Conservation (phyloP, 768 basidiomycete species). For the Austroboletus eburneus region DNA sequence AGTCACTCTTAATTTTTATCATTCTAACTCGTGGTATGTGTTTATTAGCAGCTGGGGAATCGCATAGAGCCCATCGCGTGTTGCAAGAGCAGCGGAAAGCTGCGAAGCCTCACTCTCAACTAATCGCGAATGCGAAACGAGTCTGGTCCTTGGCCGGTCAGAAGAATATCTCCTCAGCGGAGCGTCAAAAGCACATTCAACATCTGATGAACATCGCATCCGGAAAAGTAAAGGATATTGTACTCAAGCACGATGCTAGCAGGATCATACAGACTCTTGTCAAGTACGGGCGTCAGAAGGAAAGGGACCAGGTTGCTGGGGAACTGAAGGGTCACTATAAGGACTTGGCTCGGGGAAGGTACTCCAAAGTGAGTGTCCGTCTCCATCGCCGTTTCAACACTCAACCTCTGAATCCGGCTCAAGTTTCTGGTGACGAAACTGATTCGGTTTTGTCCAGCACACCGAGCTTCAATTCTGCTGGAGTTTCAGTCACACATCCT, state of each 20-base stretch:
- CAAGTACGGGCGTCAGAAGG: constrained; percentile 69
- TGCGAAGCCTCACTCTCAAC: constrained; percentile 69
- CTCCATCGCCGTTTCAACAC: neutral
- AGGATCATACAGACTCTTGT: constrained; percentile 79
- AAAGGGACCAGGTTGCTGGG: constrained; percentile 74
- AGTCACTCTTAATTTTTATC: neutral
- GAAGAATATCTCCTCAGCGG: constrained; percentile 62
- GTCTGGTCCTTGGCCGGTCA: constrained; percentile 75
- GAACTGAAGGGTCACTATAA: constrained; percentile 81
- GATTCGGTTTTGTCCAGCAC: constrained; percentile 67
- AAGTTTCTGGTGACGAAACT: constrained; percentile 82
- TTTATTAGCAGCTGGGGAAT: constrained; percentile 54
- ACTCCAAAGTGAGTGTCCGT: constrained; percentile 66
- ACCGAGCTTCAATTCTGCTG: constrained; percentile 69
- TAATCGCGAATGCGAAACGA: constrained; percentile 68
- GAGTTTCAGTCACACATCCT: constrained; percentile 78
- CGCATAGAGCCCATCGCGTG: constrained; percentile 66
- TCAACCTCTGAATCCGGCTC: neutral
- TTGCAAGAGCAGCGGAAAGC: constrained; percentile 68
- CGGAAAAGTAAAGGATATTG: constrained; percentile 80
- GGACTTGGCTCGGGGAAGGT: constrained; percentile 79
- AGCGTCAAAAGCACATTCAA: constrained; percentile 71
- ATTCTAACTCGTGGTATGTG: constrained; percentile 6
- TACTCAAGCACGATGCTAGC: constrained; percentile 90
- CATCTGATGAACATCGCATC: constrained; percentile 73